These are phyloP conservation scores for Diaporthe ampelina DNA, from an alignment of 2,329 filamentous ascomycete genomes.

Conservation along the genomic window DNA sequence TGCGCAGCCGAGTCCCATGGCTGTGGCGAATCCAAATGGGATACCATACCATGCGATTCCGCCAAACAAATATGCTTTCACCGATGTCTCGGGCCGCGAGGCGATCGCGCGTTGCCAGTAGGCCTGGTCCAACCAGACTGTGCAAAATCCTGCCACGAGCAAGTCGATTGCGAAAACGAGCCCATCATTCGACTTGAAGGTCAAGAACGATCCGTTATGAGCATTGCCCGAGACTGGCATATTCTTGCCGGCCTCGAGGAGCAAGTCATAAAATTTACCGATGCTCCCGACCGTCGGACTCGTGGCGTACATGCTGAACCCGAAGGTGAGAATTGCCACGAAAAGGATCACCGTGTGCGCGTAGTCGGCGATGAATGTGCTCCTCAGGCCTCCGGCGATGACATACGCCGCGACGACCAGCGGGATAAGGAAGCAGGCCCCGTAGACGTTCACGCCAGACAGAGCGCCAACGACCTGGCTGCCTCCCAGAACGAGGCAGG, in stretches of 20 bases:
- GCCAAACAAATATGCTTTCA: slow-evolving; percentile 58
- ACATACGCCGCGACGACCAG: slow-evolving; percentile 56
- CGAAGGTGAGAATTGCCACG: slow-evolving; percentile 55
- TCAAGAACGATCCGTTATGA: slow-evolving; percentile 54
- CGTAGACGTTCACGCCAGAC: slow-evolving; percentile 58
- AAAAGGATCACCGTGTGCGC: slow-evolving; percentile 57
- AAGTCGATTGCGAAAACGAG: slow-evolving; percentile 55
- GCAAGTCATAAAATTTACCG: slow-evolving; percentile 53
- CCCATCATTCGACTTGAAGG: slow-evolving; percentile 53
- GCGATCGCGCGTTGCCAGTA: slow-evolving; percentile 62
- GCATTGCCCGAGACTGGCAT: slow-evolving; percentile 52
- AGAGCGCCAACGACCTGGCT: slow-evolving; percentile 55
- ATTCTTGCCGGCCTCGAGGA: slow-evolving; percentile 49
- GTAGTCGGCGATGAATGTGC: slow-evolving; percentile 59
- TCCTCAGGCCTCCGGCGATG: slow-evolving; percentile 55
- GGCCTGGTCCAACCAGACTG: slow-evolving; percentile 57
- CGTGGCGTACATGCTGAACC: slow-evolving; percentile 53
- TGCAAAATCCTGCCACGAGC: slow-evolving; percentile 54
- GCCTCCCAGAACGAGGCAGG: slow-evolving; percentile 55
- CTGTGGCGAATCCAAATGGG: slow-evolving; percentile 53
- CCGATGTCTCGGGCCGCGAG: slow-evolving; percentile 55
- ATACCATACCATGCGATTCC: slow-evolving; percentile 57
- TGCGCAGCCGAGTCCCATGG: slow-evolving; percentile 53
- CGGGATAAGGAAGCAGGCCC: slow-evolving; percentile 56
- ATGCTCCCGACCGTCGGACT: slow-evolving; percentile 50